phyloP scores from a whole-genome alignment of 2,329 filamentous ascomycete species.

The Rhexocercosporidium sp. region DNA sequence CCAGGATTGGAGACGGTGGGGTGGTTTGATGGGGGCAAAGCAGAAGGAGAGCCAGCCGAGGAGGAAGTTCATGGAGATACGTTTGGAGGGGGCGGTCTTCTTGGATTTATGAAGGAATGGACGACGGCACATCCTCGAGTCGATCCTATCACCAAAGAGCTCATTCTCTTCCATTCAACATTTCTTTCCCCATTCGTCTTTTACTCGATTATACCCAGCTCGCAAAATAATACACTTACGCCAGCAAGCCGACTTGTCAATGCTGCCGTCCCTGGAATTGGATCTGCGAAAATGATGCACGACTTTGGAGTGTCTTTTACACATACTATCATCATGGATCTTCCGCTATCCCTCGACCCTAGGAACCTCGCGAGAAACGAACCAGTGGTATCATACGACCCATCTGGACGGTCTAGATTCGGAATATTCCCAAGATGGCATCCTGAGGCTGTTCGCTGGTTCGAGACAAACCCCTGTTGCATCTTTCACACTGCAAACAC shows the following conservation, averaged over 20 bases:
- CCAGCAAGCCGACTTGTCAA: conserved; percentile 49
- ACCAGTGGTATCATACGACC: conserved; percentile 65
- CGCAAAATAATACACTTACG: conserved; percentile 32
- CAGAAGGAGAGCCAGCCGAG: conserved; percentile 54
- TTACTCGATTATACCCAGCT: conserved; percentile 63
- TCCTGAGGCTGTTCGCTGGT: conserved; percentile 66
- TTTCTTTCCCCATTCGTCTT: conserved; percentile 70
- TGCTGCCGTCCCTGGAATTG: conserved; percentile 62
- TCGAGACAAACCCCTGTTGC: conserved; percentile 69
- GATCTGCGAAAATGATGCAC: conserved; percentile 75
- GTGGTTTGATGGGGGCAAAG: conserved; percentile 67
- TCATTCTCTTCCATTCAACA: conserved; percentile 70
- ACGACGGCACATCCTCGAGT: conserved; percentile 73
- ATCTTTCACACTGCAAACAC: conserved; percentile 76
- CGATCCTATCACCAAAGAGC: conserved; percentile 66
- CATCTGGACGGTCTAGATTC: conserved; percentile 62
- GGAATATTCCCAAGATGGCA: conserved; percentile 69
- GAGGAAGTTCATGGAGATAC: conserved; percentile 50
- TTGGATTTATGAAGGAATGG: conserved; percentile 72
- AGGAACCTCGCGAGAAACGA: conserved; percentile 61
- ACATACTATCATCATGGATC: conserved; percentile 71
- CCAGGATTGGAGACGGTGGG: conserved; percentile 70
- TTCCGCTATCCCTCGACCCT: conserved; percentile 69
- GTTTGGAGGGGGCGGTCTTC: conserved; percentile 60
- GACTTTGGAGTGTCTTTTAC: conserved; percentile 70